A percentile compares a stretch with the other conserved stretches of the same genome.
phyloP scores from a whole-genome alignment of 805 yeast genomes.

The Pichia exigua region DNA sequence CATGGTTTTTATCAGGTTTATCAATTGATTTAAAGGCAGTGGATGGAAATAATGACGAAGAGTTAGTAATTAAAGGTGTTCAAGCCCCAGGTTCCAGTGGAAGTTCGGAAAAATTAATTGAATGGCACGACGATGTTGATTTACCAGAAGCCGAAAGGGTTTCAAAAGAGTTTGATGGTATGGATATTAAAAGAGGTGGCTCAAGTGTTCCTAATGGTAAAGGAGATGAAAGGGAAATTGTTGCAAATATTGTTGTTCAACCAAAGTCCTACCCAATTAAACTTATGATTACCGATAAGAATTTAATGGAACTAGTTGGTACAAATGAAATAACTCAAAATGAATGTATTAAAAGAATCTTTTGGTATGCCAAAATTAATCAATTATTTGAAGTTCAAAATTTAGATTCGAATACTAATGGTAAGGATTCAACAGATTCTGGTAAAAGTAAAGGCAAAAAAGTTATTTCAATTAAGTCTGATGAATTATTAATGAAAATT shows the following conservation, averaged over 20 bases:
- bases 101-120: constrained; percentile 46
- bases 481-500: constrained; percentile 38
- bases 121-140: constrained; percentile 75
- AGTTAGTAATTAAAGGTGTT: constrained; percentile 16
- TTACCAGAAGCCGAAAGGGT: constrained; percentile 25
- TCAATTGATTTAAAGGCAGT: constrained; percentile 59
- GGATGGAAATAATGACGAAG: constrained; percentile 20
- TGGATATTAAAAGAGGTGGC: constrained; percentile 81
- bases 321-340: constrained; percentile 75
- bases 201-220: constrained; percentile 23
- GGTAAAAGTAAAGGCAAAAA: constrained; percentile 9
- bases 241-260: constrained; percentile 69
- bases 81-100: constrained; percentile 11
- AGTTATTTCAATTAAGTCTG: constrained; percentile 30
- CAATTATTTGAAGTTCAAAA: constrained; percentile 29
- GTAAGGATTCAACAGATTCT: constrained; percentile 8
- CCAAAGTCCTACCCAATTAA: constrained; percentile 68
- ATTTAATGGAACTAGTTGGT: constrained; percentile 65
- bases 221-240: constrained; percentile 39
- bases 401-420: constrained; percentile 10
- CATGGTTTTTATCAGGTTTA: constrained; percentile 74
- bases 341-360: constrained; percentile 47
- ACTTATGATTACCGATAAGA: constrained; percentile 53
- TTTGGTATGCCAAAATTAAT: constrained; percentile 31
- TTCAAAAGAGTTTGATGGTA: constrained; percentile 65